These are phyloP conservation scores for Aspergillus cejpii DNA, from an alignment of 2,329 filamentous ascomycete genomes.

Conservation along the genomic window DNA sequence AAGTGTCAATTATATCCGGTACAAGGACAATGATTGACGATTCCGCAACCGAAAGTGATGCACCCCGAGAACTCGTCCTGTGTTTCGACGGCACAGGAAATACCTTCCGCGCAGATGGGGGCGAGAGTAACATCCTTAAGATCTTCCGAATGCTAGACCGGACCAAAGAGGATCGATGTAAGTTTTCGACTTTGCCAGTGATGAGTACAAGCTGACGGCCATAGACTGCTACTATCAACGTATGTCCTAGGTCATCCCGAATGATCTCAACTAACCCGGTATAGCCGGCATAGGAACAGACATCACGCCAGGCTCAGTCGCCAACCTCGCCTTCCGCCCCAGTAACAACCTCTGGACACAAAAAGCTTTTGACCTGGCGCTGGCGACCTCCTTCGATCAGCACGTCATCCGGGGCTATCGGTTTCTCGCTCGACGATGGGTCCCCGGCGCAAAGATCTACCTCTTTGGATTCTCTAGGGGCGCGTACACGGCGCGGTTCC, in stretches of 20 bases:
- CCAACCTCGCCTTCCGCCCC: constrained; percentile 10
- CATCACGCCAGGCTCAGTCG: constrained; percentile 8
- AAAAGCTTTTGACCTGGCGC: constrained; percentile 11
- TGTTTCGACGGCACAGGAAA: constrained; percentile 41
- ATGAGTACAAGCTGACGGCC: background rate
- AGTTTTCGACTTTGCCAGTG: background rate
- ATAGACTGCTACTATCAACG: constrained; percentile 21
- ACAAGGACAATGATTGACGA: background rate
- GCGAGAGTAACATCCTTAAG: constrained; percentile 40
- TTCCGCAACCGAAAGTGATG: background rate
- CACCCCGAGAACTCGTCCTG: constrained; percentile 22
- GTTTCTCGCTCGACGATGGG: constrained; percentile 17
- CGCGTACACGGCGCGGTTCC: constrained; percentile 22
- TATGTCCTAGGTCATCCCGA: background rate
- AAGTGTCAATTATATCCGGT: too few species aligned
- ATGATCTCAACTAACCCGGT: background rate
- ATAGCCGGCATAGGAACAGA: constrained; percentile 18
- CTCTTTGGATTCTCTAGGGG: constrained; percentile 23
- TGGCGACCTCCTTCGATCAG: constrained; percentile 15
- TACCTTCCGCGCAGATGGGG: constrained; percentile 34
- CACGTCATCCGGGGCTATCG: constrained; percentile 19
- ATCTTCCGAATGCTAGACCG: constrained; percentile 37
- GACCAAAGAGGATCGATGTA: constrained; percentile 20
- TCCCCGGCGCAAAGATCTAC: constrained; percentile 14
- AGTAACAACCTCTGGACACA: constrained; percentile 6